Percentiles rank a stretch among this genome's conserved stretches.
Conservation (phyloP, 169 alveolate species). For the Theileria orientalis region DNA sequence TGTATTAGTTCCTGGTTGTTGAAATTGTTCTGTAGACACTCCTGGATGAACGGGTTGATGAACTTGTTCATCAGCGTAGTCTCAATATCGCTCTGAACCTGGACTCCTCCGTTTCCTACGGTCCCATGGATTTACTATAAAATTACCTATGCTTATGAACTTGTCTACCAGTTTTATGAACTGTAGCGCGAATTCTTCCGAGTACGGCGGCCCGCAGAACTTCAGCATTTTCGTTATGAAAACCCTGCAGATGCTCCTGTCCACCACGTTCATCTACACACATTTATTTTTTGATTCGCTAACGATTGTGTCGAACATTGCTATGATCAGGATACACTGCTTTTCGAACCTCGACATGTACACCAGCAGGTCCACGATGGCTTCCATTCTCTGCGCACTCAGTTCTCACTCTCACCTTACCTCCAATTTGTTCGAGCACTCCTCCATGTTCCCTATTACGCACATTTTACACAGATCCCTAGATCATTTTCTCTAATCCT, state of each 20-base stretch:
- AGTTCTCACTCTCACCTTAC: background rate
- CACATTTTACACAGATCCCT: conserved; percentile 54
- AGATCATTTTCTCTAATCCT: background rate
- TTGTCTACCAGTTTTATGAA: conserved; percentile 36
- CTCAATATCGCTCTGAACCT: conserved; percentile 27
- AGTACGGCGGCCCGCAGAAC: conserved; percentile 63
- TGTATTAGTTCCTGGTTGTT: conserved; percentile 21
- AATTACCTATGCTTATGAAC: conserved; percentile 41
- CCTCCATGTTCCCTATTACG: conserved; percentile 42
- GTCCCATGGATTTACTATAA: background rate
- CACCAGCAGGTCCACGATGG: conserved; percentile 56
- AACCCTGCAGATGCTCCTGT: conserved; percentile 59
- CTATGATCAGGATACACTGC: conserved; percentile 41
- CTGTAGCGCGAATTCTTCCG: conserved; percentile 22
- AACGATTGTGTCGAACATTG: conserved; percentile 55
- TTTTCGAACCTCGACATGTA: conserved; percentile 57
- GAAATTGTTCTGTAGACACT: conserved; percentile 41
- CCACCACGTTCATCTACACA: conserved; percentile 49
- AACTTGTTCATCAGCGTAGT: conserved; percentile 26
- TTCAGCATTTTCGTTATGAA: conserved; percentile 43
- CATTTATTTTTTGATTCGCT: background rate
- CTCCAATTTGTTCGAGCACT: conserved; percentile 22
- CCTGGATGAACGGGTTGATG: conserved; percentile 43
- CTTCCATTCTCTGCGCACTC: conserved; percentile 38
- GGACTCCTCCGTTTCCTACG: conserved; percentile 16